Percentiles rank a stretch among this genome's conserved stretches.
These are phyloP conservation scores for Raphidocelis subcapitata DNA, from an alignment of 139 green algal genomes.

Conservation along the genomic window DNA sequence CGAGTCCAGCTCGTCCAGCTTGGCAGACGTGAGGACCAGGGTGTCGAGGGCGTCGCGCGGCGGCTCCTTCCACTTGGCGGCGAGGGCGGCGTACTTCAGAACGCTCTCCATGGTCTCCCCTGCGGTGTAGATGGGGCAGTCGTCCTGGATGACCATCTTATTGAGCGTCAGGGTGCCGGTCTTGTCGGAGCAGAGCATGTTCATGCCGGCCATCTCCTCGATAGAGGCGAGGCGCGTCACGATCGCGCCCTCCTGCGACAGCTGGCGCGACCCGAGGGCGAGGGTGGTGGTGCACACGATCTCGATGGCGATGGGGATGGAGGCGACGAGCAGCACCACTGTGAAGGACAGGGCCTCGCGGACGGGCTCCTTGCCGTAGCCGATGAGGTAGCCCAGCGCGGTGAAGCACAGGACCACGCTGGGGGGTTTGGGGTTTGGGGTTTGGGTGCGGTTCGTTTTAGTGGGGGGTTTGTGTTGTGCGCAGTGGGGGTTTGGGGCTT, in stretches of 20 bases:
- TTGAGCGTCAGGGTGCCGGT: constrained; percentile 90
- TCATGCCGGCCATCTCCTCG: constrained; percentile 91
- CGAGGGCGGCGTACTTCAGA: constrained; percentile 57
- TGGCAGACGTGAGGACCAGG: constrained; percentile 58
- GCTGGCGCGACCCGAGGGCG: constrained; percentile 68
- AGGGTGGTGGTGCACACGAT: constrained; percentile 85
- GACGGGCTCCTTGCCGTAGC: constrained; percentile 37
- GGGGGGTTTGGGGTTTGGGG: no score
- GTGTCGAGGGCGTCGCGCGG: constrained; percentile 85
- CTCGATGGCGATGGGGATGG: constrained; percentile 74
- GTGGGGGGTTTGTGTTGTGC: no score
- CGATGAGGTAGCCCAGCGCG: constrained; percentile 66
- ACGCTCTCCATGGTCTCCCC: constrained; percentile 16
- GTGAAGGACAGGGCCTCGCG: constrained; percentile 67
- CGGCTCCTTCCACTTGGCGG: constrained; percentile 87
- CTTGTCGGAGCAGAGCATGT: constrained; percentile 91
- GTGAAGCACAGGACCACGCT: constrained; percentile 67
- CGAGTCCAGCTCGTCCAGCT: constrained; percentile 47
- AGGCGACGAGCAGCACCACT: constrained; percentile 77
- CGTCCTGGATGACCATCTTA: constrained; percentile 87
- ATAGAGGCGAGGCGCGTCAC: constrained; percentile 82
- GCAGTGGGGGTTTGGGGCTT: no score
- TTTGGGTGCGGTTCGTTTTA: no score
- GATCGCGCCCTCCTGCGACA: constrained; percentile 62
- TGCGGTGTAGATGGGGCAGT: constrained; percentile 63